Base-by-base conservation (phyloP, 768 basidiomycete genomes). In the Russula olivacea region DNA sequence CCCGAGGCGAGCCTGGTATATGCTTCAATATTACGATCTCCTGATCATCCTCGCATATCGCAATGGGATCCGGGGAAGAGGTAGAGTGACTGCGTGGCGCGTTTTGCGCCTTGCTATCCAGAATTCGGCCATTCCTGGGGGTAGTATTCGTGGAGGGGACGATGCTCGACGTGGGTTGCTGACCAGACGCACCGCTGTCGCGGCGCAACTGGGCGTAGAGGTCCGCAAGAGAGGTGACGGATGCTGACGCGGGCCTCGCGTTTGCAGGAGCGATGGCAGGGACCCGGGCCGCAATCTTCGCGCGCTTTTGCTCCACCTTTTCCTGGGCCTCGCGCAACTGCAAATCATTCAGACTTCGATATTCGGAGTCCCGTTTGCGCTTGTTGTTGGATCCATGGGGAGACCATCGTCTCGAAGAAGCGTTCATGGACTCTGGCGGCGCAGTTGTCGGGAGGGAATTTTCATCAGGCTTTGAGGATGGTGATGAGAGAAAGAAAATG, bases 11-110 rank as follows among this genome's bases (percentile, higher is more conserved):
- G 19, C 50, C 45, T 5, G 63, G 52, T 28, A 43, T 17, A 38
- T 64, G 53, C 52, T 55, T 64, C 51, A 64, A n/a, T 3, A 64
- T 1, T 17, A 50, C 19, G 36, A 64, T 49, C 36, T 64, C 63
- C 28, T 55, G 45, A 36, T 64, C 63, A 2, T 55, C 53, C 30
- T 55, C 63, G 21, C 28, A 19, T 11, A 55, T 41, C 15, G 57
- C 63, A 10, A 64, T 64, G 36, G 63, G 63, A 14, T 64, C 63
- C 12, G 63, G 63, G 2, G 61, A 63, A 6, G 61, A 58, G 3
- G 41, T 12, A 1, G 61, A 63, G 50, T 7, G 56, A 7, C 25
- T 41, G 8, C 41, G 56, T 3, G 43, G n/a, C 10, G 48, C 8
- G 41, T 23, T 28, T 25, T 17, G 61, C 10, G 23, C 23, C 19